Base-by-base conservation (phyloP, 176 grass and related monocot species). In the Carex kokanica region DNA sequence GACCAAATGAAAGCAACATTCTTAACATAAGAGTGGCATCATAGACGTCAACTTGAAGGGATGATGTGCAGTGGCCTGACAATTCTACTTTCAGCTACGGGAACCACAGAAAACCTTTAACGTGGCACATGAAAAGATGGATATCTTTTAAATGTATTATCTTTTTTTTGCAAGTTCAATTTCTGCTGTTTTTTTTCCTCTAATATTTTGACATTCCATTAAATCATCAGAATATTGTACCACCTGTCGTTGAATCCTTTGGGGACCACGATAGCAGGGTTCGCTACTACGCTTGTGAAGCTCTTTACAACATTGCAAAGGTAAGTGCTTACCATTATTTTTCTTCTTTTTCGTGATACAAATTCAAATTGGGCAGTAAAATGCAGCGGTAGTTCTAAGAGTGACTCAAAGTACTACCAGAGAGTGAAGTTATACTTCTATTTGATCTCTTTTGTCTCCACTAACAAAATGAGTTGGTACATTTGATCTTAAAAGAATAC, bases 231-330 rank as follows among this genome's bases (percentile, higher is more conserved):
- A 85, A 90, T 85, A 99, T 99, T 64, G 93, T 99, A 58, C 88
- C 89, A 21, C 97, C 97, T 83, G 97, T 99, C 49, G 86, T 99
- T 78, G 59, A 72, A 70, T 89, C 93, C 32, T 99, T 99, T 83
- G 2, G 17, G 23, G 97, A 99, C 68, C 93, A 96, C 86, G 97
- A 99, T 80, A 92, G 93, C 60, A 99, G 93, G 90, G 97, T 99
- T 83, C 93, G 97, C 57, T 99, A 96, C 80, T 99, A 99, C 93
- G 97, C 97, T 68, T 99, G 97, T 88, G 97, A 99, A 93, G 97
- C 97, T 65, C 74, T 99, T 74, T 99, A 99, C 85, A 99, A 99
- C 80, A 99, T 99, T 87, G 97, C 97, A 87, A 99, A 99, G 97
- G 97, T 91, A 83, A 90, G 21, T 62, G 83, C 80, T 67, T 90